Conservation (phyloP, 345 rosid genomes). For the Hevea brasiliensis region DNA sequence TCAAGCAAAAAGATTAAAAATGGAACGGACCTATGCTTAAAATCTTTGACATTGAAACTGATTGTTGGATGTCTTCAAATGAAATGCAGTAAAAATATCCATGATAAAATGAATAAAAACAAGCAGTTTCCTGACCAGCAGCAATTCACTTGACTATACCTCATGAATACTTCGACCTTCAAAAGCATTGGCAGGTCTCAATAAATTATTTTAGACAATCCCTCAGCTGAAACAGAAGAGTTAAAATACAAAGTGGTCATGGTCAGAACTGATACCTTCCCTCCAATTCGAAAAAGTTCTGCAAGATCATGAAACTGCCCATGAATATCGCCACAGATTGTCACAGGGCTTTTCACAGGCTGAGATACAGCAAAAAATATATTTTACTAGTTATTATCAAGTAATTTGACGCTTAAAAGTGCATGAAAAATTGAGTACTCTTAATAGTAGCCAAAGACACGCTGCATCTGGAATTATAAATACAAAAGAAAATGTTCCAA, state of each 20-base stretch:
- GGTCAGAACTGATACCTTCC: constrained; percentile 61
- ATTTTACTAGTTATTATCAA: neutral
- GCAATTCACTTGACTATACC: constrained; percentile 17
- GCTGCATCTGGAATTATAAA: neutral
- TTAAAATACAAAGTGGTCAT: constrained; percentile 19
- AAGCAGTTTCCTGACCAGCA: constrained; percentile 1
- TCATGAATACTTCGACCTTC: constrained; percentile 23
- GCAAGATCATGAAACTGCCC: constrained; percentile 99
- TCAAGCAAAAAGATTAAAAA: neutral
- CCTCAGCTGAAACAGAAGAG: constrained; percentile 26
- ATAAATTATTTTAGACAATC: constrained; percentile 23
- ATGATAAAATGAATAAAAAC: neutral
- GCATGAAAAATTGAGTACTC: neutral
- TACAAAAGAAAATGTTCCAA: no score
- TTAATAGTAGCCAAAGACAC: neutral
- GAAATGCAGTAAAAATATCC: neutral
- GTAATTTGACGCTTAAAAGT: neutral
- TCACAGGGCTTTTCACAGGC: constrained; percentile 96
- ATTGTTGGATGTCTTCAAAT: neutral
- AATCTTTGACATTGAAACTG: neutral
- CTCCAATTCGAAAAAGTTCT: constrained; percentile 94
- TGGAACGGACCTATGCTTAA: neutral
- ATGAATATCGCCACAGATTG: constrained; percentile 96
- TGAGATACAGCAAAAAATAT: constrained; percentile 11
- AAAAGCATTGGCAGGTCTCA: constrained; percentile 30